Conservation (phyloP, 257 asterid species). For the Jacaranda mimosifolia region DNA sequence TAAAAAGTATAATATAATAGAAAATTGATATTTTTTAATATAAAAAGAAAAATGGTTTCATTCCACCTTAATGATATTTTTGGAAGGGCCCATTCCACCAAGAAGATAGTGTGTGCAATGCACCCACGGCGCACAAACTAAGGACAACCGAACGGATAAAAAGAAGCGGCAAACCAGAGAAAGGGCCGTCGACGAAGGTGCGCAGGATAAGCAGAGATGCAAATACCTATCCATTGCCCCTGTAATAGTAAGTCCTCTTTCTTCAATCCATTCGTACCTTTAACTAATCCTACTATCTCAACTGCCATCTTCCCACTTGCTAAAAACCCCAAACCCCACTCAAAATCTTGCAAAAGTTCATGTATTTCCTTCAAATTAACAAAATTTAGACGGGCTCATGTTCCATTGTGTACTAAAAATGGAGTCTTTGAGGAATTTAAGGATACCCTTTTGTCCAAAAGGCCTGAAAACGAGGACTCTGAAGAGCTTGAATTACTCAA, state of each 20-base stretch:
- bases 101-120: slow-evolving; percentile 17
- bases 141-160: slow-evolving; percentile 35
- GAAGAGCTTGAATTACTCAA: slow-evolving; percentile 78
- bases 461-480: slow-evolving; percentile 49
- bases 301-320: slow-evolving; percentile 35
- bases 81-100: slow-evolving; percentile 17
- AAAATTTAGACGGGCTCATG: slow-evolving; percentile 48
- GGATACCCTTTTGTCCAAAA: slow-evolving; percentile 47
- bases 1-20: too few relatives aligned
- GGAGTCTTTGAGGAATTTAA: slow-evolving; percentile 58
- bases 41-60: background rate
- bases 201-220: slow-evolving; percentile 66
- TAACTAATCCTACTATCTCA: slow-evolving; percentile 33
- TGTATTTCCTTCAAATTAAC: slow-evolving; percentile 40
- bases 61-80: background rate
- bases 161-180: slow-evolving; percentile 32
- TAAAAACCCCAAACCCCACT: slow-evolving; percentile 44
- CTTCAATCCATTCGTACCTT: slow-evolving; percentile 44
- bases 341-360: slow-evolving; percentile 44
- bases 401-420: slow-evolving; percentile 63
- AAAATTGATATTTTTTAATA: too few relatives aligned
- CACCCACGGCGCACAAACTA: slow-evolving; percentile 31
- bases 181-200: slow-evolving; percentile 35
- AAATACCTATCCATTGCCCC: slow-evolving; percentile 48
- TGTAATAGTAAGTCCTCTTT: slow-evolving; percentile 41